Evolutionary conservation across 257 asterid species (phyloP), one percentile per base, ranked within the genome.

Genomic region (Fraxinus quadrangulata): DNA sequence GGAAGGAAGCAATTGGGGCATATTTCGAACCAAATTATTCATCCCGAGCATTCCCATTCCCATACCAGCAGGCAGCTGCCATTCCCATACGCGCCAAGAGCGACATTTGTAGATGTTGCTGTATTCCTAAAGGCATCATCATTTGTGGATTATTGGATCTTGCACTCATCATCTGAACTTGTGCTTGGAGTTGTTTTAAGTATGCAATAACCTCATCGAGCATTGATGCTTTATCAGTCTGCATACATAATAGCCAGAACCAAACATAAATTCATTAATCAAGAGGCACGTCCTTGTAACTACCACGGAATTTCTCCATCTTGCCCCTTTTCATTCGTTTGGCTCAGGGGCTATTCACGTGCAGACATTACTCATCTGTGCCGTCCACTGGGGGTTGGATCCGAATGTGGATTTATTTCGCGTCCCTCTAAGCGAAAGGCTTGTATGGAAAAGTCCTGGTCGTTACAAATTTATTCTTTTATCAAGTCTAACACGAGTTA

Each of bases 201-300:
- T 90, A 87, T 11, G 85, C 84, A 3, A 92, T 92, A 75, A 89
- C 97, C 71, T 90, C 96, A 73, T 92, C 96, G 5, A 91, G 83
- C 92, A 91, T 91, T 16, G 97, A 91, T 59, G 96, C 97, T 76
- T 91, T 91, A 67, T 91, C 97, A 0, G 91, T 90, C 97, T 91
- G 86, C 77, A 56, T 3, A 1, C 8, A 59, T 19, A 59, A 21
- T 21, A 34, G 0, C 1, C 0, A 59, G 11, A 16, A 0, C 5
- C 47, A 11, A 9, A 39, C 14, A 39, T 39, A 39, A 39, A 39
- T 39, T 8, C 14, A 9, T 39, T 39, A 34, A 34, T 34, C 37
- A 34, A 34, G 1, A 34, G 0, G 37, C 37, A 34, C 6, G 6
- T 34, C 37, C 37, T 34, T 34, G 37, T 5, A 34, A 34, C 37